Base-by-base conservation (phyloP, 169 alveolate species). In the Plasmodium chabaudi region DNA sequence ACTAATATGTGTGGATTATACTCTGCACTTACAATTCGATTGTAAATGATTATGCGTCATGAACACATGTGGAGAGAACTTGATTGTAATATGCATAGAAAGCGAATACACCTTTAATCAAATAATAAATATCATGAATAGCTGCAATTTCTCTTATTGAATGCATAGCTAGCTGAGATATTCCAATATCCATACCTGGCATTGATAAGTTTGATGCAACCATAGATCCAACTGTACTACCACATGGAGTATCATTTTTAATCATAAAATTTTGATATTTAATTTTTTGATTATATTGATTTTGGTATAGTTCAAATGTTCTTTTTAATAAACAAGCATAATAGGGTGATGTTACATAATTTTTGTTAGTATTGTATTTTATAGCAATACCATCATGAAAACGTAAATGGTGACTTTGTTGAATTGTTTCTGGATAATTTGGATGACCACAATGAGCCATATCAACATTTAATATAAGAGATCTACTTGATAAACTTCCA, bases 381-480 rank as follows among this genome's bases (percentile, higher is more conserved):
- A 77, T 63, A 44, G 88, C 67, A 21, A 77, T 84, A 23, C 86
- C 99, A 71, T 94, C 95, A 91, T 97, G 98, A 42, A 97, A 92
- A 68, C 91, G 93, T 10, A 98, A 97, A 51, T 87, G 91, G 79
- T 97, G 99, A 44, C 92, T 92, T 12, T 95, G 61, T 73, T 97
- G 96, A 88, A 97, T 98, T 59, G 98, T 96, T 92, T 97, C 99
- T 5, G 98, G 96, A 88, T 97, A 98, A 91, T 97, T 97, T 7
- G 99, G 99, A 88, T 98, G 99, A 17, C 96, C 92, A 3, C 99
- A 98, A 94, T 98, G 99, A 12, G 99, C 98, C 98, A 97, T 97
- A 93, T 98, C 99, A 7, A 77, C 88, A 42, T 44, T 77, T 39
- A 77, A 13, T 25, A 98, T 82, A 87, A 96, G 94, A 25, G 96